Evolutionary conservation across 495 filamentous ascomycete species (phyloP).

Genomic region (Physcia stellaris): DNA sequence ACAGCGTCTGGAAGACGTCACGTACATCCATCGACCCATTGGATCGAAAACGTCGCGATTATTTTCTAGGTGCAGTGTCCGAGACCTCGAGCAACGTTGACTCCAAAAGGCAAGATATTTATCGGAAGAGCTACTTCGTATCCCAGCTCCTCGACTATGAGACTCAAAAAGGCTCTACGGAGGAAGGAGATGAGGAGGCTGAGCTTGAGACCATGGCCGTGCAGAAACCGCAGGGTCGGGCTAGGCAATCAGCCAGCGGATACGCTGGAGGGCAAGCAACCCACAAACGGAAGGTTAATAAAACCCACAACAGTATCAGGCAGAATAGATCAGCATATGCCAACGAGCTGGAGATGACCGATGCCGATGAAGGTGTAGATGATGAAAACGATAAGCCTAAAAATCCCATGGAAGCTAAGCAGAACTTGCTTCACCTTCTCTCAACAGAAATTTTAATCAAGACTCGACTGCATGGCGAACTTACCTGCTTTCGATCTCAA

Average conservation of each 20-base stretch:
- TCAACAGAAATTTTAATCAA: conserved; percentile 48
- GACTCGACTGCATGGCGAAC: conserved; percentile 36
- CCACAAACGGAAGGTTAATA: too few relatives aligned
- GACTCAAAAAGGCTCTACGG: too few relatives aligned
- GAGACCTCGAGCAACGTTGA: conserved; percentile 11
- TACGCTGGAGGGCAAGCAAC: too few relatives aligned
- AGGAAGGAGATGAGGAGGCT: too few relatives aligned
- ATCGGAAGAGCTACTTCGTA: conserved; percentile 40
- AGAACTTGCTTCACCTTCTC: conserved; percentile 46
- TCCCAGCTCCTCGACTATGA: conserved; percentile 34
- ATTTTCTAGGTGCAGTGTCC: conserved; percentile 26
- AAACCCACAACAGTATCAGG: too few relatives aligned
- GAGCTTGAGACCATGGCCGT: too few relatives aligned
- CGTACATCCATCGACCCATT: conserved; percentile 29
- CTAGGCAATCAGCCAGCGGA: too few relatives aligned
- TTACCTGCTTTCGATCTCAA: conserved; percentile 47
- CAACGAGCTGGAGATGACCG: too few relatives aligned
- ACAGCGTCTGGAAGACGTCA: conserved; percentile 26
- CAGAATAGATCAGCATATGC: too few relatives aligned
- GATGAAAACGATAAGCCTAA: conserved; percentile 20
- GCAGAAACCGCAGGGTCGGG: too few relatives aligned
- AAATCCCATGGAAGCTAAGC: conserved; percentile 38
- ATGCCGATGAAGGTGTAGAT: conserved; percentile 13
- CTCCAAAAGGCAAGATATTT: conserved; percentile 23
- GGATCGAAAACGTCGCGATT: conserved; percentile 32